Base-by-base conservation (phyloP, 805 yeast genomes). In the Ogataea pignaliae region DNA sequence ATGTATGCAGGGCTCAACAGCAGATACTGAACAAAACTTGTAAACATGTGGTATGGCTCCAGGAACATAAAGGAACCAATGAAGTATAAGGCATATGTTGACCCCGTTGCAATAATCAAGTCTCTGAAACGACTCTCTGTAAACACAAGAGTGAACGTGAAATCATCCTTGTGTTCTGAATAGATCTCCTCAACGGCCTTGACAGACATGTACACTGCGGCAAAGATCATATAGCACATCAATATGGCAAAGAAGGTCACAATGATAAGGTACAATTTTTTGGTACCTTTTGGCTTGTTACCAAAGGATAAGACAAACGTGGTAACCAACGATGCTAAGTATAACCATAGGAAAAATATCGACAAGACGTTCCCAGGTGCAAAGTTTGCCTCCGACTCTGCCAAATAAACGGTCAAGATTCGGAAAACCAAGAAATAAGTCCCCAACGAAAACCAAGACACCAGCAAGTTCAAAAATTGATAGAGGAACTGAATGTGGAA, bases 261-360 rank as follows among this genome's bases (percentile, higher is more conserved):
- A 46, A 90, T 85, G 10, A 80, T 73, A 41, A 83, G 62, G 61
- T 93, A 91, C 56, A 89, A 84, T 55, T 70, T 75, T 46, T 81
- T 80, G 0, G 98, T 88, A 28, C 98, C 97, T 51, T 85, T 78
- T 1, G 99, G 98, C 31, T 95, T 82, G 63, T 91, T 91, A 57
- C 99, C 99, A 64, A 91, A 84, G 2, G 96, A 85, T 45, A 91
- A 68, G 34, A 91, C 88, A 66, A 91, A 90, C 6, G 96, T 88
- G 10, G 91, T 79, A 21, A 88, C 83, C 1, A 93, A 67, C 13
- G 90, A 83, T 1, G 84, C 83, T 45, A 85, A 78, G 57, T 90
- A 91, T 17, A 90, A 63, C 96, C 97, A 90, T 9, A 90, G 70
- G 50, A 89, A 81, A 0, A 87, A 76, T 3, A 87, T 85, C 2